Evolutionary conservation across 2,329 filamentous ascomycete species (phyloP), one percentile per base, ranked within the genome.

Genomic region (Colletotrichum paranaense): DNA sequence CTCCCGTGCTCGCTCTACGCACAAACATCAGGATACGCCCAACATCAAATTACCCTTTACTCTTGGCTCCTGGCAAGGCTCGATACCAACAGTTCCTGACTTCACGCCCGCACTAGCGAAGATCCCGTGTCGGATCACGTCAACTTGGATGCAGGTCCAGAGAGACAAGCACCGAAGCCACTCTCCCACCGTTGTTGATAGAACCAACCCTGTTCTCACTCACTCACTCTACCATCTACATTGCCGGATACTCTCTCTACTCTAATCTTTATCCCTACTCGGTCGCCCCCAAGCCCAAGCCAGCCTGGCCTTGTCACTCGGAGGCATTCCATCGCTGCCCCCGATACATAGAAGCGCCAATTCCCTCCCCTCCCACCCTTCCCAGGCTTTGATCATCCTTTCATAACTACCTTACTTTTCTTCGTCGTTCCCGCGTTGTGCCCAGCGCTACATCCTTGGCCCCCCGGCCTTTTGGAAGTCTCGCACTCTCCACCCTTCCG

Each of bases 71-170:
- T 56, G 42, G 32, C 26, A 56, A 71, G 71, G 67, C 71, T 49
- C 67, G n/a, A 42, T 24, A 14, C 59, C 67, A 52, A 14, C 57
- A 28, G 60, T 76, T 67, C 65, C 75, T 76, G 63, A 62, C 42
- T 67, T 59, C 72, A 74, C 76, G 75, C 75, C 76, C 76, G 76
- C 76, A 77, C 76, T 77, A 77, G 70, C 74, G 75, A 72, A 75
- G 70, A 72, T 77, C 73, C 76, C 76, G 74, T 72, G 70, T 75
- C 71, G 73, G 74, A 71, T 74, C 63, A 72, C 57, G 57, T 62
- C 55, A 60, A 74, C 28, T 63, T 62, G 72, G 75, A 77, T 73
- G 74, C 76, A 75, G 76, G 69, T 75, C 73, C 76, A 66, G 57
- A 72, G 28, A 77, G 35, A 67, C 72, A 63, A 68, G 68, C 67